A percentile compares a stretch with the other conserved stretches of the same genome.
phyloP scores from a whole-genome alignment of 306 rosid genomes.

The Begonia fuchsioides region DNA sequence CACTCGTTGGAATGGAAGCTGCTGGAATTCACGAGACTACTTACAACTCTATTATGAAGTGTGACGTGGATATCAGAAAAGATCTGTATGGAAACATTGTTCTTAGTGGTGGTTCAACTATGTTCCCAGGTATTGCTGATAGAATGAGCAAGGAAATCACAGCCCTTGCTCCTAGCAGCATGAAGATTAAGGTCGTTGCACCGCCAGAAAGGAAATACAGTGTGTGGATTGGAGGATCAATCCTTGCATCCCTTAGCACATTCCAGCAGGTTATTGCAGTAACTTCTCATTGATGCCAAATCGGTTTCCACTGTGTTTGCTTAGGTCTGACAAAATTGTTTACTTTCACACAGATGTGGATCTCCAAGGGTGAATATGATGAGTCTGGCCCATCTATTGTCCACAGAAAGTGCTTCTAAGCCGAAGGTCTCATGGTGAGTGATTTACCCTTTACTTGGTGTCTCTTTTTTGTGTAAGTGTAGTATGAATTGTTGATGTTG shows the following conservation, averaged over 20 bases:
- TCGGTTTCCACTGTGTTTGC: neutral
- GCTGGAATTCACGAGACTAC: slow-evolving; percentile 30
- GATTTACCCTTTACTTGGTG: slow-evolving; percentile 2
- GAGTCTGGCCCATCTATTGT: slow-evolving; percentile 30
- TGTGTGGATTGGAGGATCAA: slow-evolving; percentile 34
- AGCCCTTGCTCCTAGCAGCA: slow-evolving; percentile 30
- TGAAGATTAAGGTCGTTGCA: slow-evolving; percentile 27
- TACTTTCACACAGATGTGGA: slow-evolving; percentile 24
- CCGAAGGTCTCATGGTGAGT: slow-evolving; percentile 10
- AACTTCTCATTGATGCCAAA: neutral
- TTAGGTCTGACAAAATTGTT: neutral
- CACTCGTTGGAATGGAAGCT: slow-evolving; percentile 28
- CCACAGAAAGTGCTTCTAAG: slow-evolving; percentile 31
- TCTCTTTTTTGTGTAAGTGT: too few relatives aligned
- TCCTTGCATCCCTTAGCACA: slow-evolving; percentile 29
- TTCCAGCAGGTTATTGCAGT: slow-evolving; percentile 26
- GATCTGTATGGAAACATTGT: slow-evolving; percentile 28
- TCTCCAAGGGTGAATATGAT: slow-evolving; percentile 26
- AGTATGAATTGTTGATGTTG: too few relatives aligned
- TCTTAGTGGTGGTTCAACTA: slow-evolving; percentile 33
- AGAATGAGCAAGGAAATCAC: slow-evolving; percentile 36
- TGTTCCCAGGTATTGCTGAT: slow-evolving; percentile 31
- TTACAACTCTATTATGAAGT: slow-evolving; percentile 29
- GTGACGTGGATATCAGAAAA: slow-evolving; percentile 27
- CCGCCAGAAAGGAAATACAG: slow-evolving; percentile 32